Percentiles rank a stretch among this genome's conserved stretches.
Evolutionary conservation across 768 basidiomycete genomes (phyloP).

Genomic region (Dentipellis sp.): DNA sequence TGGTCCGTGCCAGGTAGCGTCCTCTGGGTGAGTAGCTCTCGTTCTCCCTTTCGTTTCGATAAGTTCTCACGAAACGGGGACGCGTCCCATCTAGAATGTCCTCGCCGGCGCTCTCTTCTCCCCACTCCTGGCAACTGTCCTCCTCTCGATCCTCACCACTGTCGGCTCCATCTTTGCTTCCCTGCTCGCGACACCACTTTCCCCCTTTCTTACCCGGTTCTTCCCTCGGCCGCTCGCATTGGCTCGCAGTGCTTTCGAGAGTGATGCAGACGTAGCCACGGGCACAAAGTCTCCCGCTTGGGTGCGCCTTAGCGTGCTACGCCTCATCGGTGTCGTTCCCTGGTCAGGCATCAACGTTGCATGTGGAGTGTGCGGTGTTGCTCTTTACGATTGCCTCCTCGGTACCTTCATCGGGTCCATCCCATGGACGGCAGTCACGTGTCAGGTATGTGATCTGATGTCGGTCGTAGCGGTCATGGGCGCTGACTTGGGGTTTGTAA

Average conservation of each 20-base stretch:
- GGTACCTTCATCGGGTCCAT: conserved; percentile 78
- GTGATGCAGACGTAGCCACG: conserved; percentile 39
- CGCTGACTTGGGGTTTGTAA: conserved; percentile 21
- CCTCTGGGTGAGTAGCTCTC: conserved; percentile 53
- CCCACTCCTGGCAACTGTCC: conserved; percentile 69
- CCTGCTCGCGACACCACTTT: conserved; percentile 71
- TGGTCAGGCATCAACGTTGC: conserved; percentile 98
- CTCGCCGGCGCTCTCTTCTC: conserved; percentile 82
- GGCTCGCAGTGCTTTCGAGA: conserved; percentile 74
- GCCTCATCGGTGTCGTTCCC: conserved; percentile 88
- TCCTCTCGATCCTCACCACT: conserved; percentile 80
- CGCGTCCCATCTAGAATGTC: conserved; percentile 53
- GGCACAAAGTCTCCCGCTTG: conserved; percentile 39
- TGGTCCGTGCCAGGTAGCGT: conserved; percentile 97
- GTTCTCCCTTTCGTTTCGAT: conserved; percentile 5
- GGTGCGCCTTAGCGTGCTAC: conserved; percentile 81
- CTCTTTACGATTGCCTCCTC: conserved; percentile 62
- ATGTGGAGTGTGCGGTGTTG: conserved; percentile 84
- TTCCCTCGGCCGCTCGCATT: conserved; percentile 82
- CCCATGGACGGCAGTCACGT: conserved; percentile 90
- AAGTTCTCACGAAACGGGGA: neutral
- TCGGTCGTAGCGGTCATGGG: neutral
- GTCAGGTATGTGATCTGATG: conserved; percentile 45
- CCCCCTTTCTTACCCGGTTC: conserved; percentile 69
- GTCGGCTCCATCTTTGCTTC: conserved; percentile 80